Conservation (phyloP, 495 filamentous ascomycete species). For the Poronia punctata region DNA sequence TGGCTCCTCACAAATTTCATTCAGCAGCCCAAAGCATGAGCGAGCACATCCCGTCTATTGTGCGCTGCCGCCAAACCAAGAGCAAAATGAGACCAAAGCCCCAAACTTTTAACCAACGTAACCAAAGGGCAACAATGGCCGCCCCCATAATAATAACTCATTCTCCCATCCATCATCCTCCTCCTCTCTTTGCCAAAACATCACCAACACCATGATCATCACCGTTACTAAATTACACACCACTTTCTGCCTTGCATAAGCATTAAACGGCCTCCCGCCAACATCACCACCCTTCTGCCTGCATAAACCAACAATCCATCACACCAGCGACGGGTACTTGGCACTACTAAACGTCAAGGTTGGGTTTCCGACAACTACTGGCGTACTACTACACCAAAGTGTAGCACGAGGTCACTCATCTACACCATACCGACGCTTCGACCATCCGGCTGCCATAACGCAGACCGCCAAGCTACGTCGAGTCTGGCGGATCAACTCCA, state of each 20-base stretch:
- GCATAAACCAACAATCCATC: too few species aligned
- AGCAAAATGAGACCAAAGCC: conserved; percentile 25
- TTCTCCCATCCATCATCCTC: conserved; percentile 21
- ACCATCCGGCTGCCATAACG: too few species aligned
- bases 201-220: conserved; percentile 14
- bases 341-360: too few species aligned
- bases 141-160: conserved; percentile 30
- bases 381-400: too few species aligned
- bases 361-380: too few species aligned
- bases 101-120: conserved; percentile 26
- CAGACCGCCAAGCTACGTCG: too few species aligned
- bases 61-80: conserved; percentile 19
- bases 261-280: conserved; percentile 7
- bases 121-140: conserved; percentile 26
- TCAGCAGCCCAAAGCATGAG: conserved; percentile 20
- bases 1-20: conserved; percentile 18
- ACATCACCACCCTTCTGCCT: conserved; percentile 3
- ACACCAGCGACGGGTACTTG: too few species aligned
- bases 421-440: too few species aligned
- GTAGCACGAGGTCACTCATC: too few species aligned
- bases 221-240: background rate
- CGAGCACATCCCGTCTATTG: conserved; percentile 19
- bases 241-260: conserved; percentile 5
- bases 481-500: conserved; percentile 21
- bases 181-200: conserved; percentile 7